Evolutionary conservation across 208 protist genomes (phyloP).

Genomic region (Plasmodiophora brassicae): DNA sequence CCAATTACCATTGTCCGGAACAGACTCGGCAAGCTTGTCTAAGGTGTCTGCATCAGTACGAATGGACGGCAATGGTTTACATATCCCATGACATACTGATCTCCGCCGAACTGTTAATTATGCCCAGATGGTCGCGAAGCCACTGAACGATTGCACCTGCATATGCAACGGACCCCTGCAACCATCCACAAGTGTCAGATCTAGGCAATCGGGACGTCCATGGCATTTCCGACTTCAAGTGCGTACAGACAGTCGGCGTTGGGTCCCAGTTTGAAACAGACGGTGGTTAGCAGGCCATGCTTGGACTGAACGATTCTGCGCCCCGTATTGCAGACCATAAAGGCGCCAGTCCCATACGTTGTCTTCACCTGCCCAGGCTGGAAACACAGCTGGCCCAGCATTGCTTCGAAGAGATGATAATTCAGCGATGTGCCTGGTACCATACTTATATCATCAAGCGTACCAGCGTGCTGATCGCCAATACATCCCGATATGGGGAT

Average conservation of each 20-base stretch:
- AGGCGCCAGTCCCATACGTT: constrained; percentile 93
- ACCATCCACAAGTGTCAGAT: constrained; percentile 83
- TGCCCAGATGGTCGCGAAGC: constrained; percentile 80
- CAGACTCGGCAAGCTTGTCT: constrained; percentile 55
- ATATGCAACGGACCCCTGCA: constrained; percentile 74
- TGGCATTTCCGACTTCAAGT: background rate
- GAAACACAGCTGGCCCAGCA: constrained; percentile 76
- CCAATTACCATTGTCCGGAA: constrained; percentile 43
- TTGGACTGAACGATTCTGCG: constrained; percentile 65
- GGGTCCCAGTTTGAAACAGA: constrained; percentile 80
- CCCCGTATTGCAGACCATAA: constrained; percentile 94
- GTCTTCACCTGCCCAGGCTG: constrained; percentile 81
- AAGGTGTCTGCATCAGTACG: background rate
- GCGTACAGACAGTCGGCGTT: constrained; percentile 41
- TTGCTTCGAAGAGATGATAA: background rate
- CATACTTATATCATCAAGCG: constrained; percentile 69
- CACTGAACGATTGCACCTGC: constrained; percentile 65
- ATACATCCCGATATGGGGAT: constrained; percentile 74
- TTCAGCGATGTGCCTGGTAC: no score
- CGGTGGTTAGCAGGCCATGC: constrained; percentile 88
- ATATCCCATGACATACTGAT: constrained; percentile 54
- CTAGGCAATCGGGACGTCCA: constrained; percentile 54
- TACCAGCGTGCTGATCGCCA: constrained; percentile 94
- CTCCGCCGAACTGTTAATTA: constrained; percentile 69
- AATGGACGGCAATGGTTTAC: background rate